A percentile compares a stretch with the other conserved stretches of the same genome.
phyloP scores from a whole-genome alignment of 228 moss, liverwort and hornwort species.

The Sphagnum magellanicum region DNA sequence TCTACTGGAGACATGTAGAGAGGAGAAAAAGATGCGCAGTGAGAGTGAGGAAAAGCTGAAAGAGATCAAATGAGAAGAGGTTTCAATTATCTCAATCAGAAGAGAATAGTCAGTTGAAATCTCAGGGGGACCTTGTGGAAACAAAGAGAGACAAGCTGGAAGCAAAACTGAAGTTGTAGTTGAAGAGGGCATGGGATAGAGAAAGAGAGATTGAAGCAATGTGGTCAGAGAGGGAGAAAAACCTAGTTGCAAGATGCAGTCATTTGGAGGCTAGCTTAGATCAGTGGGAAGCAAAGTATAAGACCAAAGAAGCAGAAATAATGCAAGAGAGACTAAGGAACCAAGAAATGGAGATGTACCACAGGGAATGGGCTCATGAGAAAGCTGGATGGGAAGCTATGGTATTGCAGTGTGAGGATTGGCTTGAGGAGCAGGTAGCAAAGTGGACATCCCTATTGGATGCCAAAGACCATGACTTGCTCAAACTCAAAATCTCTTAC shows the following conservation, averaged over 20 bases:
- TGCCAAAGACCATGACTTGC: constrained; percentile 23
- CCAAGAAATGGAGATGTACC: constrained; percentile 50
- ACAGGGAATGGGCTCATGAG: constrained; percentile 55
- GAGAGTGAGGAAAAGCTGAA: constrained; percentile 63
- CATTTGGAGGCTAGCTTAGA: constrained; percentile 61
- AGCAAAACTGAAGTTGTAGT: constrained; percentile 38
- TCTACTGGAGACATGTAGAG: constrained; percentile 51
- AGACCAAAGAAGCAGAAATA: constrained; percentile 39
- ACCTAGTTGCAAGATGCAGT: constrained; percentile 44
- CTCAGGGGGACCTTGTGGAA: constrained; percentile 51
- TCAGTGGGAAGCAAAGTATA: constrained; percentile 40
- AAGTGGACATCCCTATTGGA: constrained; percentile 35
- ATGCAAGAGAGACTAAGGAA: constrained; percentile 40
- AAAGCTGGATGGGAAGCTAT: constrained; percentile 55
- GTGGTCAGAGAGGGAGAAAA: constrained; percentile 60
- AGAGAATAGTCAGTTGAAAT: constrained; percentile 47
- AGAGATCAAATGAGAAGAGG: constrained; percentile 30
- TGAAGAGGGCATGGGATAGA: constrained; percentile 50
- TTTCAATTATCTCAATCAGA: constrained; percentile 27
- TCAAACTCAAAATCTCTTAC: constrained; percentile 11
- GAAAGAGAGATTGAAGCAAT: constrained; percentile 65
- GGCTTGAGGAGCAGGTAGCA: constrained; percentile 29
- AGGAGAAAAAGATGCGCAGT: constrained; percentile 48
- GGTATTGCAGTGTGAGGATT: constrained; percentile 35
- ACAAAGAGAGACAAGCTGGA: constrained; percentile 59